Conservation (phyloP, 1,139 yeast genomes). For the Nadsonia commutata region DNA sequence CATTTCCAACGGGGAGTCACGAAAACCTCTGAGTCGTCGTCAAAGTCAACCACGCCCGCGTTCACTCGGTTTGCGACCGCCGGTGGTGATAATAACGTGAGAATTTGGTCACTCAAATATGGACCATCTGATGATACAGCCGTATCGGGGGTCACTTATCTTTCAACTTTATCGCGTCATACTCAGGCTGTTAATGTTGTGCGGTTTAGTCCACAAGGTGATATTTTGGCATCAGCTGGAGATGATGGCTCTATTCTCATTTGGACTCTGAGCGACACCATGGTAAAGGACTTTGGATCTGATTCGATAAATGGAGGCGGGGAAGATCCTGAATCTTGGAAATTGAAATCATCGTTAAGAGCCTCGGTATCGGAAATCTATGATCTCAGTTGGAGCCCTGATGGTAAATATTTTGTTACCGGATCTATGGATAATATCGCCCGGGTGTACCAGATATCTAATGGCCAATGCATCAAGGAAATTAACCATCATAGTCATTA, state of each 20-base stretch:
- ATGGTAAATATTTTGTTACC: constrained; percentile 55
- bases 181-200: constrained; percentile 92
- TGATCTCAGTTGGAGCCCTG: constrained; percentile 88
- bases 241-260: constrained; percentile 83
- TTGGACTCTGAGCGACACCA: constrained; percentile 40
- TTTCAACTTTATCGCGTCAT: constrained; percentile 72
- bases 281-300: not conserved
- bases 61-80: constrained; percentile 62
- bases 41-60: not conserved
- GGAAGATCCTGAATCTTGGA: constrained; percentile 57
- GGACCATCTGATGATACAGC: constrained; percentile 3
- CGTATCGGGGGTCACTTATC: constrained; percentile 24
- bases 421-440: constrained; percentile 87
- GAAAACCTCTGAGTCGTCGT: constrained; percentile 11
- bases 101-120: constrained; percentile 41
- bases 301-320: not conserved
- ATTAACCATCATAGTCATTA: constrained; percentile 70
- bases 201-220: constrained; percentile 50
- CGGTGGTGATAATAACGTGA: constrained; percentile 85
- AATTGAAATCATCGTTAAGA: constrained; percentile 35
- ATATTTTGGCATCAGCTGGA: constrained; percentile 71
- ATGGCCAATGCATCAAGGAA: constrained; percentile 47
- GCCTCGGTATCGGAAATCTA: constrained; percentile 64
- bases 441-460: constrained; percentile 44
- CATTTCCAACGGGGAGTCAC: constrained; percentile 47